Percentiles rank a stretch among this genome's conserved stretches.
Evolutionary conservation across 192 early-diverging fungal genomes (phyloP).

Genomic region (Kappamyces sp.): DNA sequence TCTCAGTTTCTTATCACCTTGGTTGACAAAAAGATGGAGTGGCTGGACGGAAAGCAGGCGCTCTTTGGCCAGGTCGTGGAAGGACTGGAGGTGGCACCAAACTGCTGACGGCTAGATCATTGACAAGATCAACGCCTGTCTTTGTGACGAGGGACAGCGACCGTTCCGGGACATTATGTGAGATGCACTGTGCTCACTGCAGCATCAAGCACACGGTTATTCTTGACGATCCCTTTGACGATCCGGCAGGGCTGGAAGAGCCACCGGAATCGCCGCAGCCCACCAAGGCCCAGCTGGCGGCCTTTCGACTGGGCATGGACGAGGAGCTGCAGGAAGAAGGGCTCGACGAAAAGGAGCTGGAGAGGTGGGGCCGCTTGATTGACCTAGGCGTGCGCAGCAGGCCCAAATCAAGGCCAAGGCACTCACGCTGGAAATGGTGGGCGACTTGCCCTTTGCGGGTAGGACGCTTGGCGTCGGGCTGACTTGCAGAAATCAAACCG

Average conservation of each 20-base stretch:
- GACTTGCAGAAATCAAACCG: conserved; percentile 82
- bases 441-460: conserved; percentile 75
- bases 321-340: conserved; percentile 64
- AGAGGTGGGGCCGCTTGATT: conserved; percentile 53
- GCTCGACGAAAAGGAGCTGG: conserved; percentile 55
- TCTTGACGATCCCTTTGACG: conserved; percentile 87
- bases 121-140: conserved; percentile 66
- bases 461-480: too few species aligned
- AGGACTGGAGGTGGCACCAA: conserved; percentile 63
- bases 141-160: conserved; percentile 64
- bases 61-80: conserved; percentile 86
- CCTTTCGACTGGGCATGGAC: conserved; percentile 55
- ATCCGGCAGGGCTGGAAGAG: conserved; percentile 61
- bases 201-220: conserved; percentile 85
- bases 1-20: conserved; percentile 87
- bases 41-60: conserved; percentile 75
- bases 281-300: conserved; percentile 60
- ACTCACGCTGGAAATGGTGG: conserved; percentile 95
- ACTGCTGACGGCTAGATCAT: conserved; percentile 20
- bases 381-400: conserved; percentile 20
- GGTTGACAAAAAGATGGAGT: conserved; percentile 63
- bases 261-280: conserved; percentile 75
- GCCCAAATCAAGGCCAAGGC: conserved; percentile 72
- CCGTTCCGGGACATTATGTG: conserved; percentile 77
- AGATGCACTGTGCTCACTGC: neutral